phyloP scores from a whole-genome alignment of 2,329 filamentous ascomycete species.

The Botryotinia narcissicola region DNA sequence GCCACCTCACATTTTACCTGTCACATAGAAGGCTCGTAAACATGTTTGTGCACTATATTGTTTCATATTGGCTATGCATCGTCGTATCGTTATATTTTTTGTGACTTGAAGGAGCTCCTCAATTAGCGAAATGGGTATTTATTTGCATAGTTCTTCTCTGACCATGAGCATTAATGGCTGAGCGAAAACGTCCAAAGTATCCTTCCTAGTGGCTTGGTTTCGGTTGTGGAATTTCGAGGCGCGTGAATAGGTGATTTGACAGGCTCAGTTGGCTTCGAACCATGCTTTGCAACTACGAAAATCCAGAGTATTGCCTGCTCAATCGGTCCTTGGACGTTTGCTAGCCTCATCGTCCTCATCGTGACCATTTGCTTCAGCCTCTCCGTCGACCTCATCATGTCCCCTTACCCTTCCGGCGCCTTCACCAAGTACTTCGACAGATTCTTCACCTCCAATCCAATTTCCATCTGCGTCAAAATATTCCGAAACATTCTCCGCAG shows the following conservation, averaged over 20 bases:
- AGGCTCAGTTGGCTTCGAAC: background rate
- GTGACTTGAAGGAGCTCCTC: background rate
- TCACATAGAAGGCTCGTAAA: background rate
- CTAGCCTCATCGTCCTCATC: conserved; percentile 42
- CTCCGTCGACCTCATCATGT: conserved; percentile 52
- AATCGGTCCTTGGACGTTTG: conserved; percentile 14
- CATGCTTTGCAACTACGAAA: background rate
- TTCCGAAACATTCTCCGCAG: conserved; percentile 83
- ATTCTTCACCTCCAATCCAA: conserved; percentile 55
- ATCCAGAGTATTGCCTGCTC: background rate
- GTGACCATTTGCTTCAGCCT: conserved; percentile 38
- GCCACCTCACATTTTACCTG: background rate
- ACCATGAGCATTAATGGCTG: background rate
- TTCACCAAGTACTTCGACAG: conserved; percentile 53
- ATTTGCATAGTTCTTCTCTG: background rate
- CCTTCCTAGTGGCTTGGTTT: background rate
- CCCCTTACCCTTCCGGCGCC: conserved; percentile 59
- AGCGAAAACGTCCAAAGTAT: background rate
- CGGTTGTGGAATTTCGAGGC: background rate
- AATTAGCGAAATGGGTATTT: background rate
- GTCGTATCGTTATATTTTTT: background rate
- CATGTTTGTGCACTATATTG: background rate
- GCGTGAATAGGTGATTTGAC: background rate
- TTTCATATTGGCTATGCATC: background rate
- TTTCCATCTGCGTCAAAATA: conserved; percentile 81